These are phyloP conservation scores for Emericellopsis terricola DNA, from an alignment of 495 filamentous ascomycete species.

Conservation along the genomic window DNA sequence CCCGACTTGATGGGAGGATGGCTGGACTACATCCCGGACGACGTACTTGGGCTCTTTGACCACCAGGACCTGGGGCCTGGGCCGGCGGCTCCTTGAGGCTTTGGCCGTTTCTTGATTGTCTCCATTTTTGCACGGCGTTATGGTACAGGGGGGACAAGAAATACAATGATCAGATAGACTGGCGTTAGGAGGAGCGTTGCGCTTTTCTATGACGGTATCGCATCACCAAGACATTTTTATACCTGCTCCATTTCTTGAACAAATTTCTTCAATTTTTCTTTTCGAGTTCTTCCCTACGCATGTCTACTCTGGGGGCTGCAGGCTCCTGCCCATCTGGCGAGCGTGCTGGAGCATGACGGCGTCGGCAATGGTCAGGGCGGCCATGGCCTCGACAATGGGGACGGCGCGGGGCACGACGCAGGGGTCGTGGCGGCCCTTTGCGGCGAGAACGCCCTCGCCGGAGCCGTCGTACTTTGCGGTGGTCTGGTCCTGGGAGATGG, in stretches of 20 bases:
- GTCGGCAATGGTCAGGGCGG: conserved; percentile 79
- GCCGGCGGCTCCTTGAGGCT: too few relatives aligned
- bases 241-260: too few relatives aligned
- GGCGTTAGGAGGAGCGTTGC: background rate
- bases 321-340: conserved; percentile 35
- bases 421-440: conserved; percentile 91
- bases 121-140: too few relatives aligned
- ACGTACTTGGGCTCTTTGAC: conserved; percentile 38
- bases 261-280: too few relatives aligned
- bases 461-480: conserved; percentile 64
- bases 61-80: background rate
- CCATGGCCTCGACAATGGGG: conserved; percentile 95
- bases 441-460: conserved; percentile 60
- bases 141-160: background rate
- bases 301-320: too few relatives aligned
- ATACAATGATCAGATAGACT: background rate
- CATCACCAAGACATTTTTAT: too few relatives aligned
- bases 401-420: conserved; percentile 89
- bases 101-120: too few relatives aligned
- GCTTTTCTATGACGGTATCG: background rate
- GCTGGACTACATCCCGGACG: conserved; percentile 50
- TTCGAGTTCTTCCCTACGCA: too few relatives aligned
- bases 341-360: conserved; percentile 76
- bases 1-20: conserved; percentile 42
- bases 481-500: conserved; percentile 79